Evolutionary conservation across 1,284 basidiomycete genomes (phyloP), one percentile per base, ranked within the genome.

Genomic region (Malassezia japonica): DNA sequence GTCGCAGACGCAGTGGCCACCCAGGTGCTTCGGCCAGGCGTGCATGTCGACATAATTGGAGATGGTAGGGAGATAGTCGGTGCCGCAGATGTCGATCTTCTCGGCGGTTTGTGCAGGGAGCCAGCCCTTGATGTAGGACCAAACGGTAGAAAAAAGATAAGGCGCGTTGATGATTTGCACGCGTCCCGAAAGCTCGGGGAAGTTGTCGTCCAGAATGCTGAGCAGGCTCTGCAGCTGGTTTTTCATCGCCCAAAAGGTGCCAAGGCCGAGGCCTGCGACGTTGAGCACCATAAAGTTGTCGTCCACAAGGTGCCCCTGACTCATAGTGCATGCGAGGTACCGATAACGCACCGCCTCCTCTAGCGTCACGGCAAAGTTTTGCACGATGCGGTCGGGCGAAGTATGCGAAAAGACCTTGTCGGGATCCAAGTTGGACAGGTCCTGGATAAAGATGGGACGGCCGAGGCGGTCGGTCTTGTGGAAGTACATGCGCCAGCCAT

Each of bases 401-500:
- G 67, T 70, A 2, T 35, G 29, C 4, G 38, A 34, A 32, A 70
- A 67, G 1, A 72, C 56, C 7, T 49, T 42, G 33, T 56, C 55
- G 3, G 55, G 32, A 24, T 70, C 57, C 51, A 72, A 54, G 38
- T 61, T 55, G 34, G 61, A 60, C 23, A 72, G 44, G 42, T 70
- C 67, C 51, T 72, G 69, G 32, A 70, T 57, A 38, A 72, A 72
- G 32, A 72, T 66, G 5, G 69, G 69, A 3, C 69, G 56, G 9
- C 68, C 65, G 1, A 65, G 46, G 31, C 51, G 48, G 50, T 72
- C 69, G 9, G 54, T 59, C 34, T 62, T 61, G 62, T 72, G 69
- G 38, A 71, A 72, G 48, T 72, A 72, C 69, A 72, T 72, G 37
- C 61, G 55, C 69, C 69, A 72, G 13, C 69, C 69, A 16, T 55